A percentile compares a stretch with the other conserved stretches of the same genome.
Evolutionary conservation across 169 alveolate genomes (phyloP).

Genomic region (Plasmodium billcollinsi): DNA sequence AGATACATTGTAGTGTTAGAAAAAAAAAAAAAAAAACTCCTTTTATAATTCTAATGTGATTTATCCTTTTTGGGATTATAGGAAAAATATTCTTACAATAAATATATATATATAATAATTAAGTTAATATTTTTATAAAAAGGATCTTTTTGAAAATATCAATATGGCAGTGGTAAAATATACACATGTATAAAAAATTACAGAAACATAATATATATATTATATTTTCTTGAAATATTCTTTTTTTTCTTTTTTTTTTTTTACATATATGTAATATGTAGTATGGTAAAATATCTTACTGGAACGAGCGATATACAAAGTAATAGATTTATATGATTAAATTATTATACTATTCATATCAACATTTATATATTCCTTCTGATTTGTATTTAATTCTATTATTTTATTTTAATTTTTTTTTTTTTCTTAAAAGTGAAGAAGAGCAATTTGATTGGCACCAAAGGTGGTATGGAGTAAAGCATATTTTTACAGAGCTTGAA

Average conservation of each 20-base stretch:
- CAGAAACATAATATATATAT: conserved; percentile 11
- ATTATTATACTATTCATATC: neutral
- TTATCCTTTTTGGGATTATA: no score
- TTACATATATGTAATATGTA: neutral
- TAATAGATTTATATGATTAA: conserved; percentile 11
- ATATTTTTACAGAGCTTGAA: conserved; percentile 50
- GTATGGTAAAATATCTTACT: conserved; percentile 74
- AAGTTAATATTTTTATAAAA: neutral
- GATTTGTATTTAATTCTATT: neutral
- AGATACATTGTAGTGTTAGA: no score
- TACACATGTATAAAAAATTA: neutral
- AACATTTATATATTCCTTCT: neutral
- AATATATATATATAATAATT: no score
- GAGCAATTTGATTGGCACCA: conserved; percentile 77
- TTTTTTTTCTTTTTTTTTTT: conserved; percentile 20
- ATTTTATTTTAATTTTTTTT: neutral
- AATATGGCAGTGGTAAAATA: conserved; percentile 67
- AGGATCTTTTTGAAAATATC: conserved; percentile 4
- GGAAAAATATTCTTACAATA: no score
- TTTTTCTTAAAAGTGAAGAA: conserved; percentile 60
- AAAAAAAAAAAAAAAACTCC: no score
- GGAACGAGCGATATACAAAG: conserved; percentile 77
- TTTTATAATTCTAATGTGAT: no score
- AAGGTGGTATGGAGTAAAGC: conserved; percentile 74
- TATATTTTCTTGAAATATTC: conserved; percentile 3